Conservation (phyloP, 352 stramenopile genomes). For the Phytophthora pini region DNA sequence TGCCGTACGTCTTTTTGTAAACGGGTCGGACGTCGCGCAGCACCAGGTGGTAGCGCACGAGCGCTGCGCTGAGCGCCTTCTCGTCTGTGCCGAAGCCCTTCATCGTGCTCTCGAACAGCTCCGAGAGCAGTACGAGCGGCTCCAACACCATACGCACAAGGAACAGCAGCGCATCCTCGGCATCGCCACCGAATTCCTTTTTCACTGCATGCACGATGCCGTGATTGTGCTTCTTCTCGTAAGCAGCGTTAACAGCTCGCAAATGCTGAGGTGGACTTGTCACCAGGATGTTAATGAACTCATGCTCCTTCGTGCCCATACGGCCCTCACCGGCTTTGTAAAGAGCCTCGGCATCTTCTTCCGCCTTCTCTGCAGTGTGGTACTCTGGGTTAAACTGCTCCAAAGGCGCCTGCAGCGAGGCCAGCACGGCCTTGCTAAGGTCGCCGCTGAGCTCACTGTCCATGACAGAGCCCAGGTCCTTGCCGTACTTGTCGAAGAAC, state of each 20-base stretch:
- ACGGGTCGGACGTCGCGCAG: conserved; percentile 74
- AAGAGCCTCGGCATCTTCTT: conserved; percentile 60
- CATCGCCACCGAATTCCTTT: conserved; percentile 72
- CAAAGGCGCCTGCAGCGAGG: conserved; percentile 64
- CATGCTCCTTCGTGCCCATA: conserved; percentile 71
- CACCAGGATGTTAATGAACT: conserved; percentile 66
- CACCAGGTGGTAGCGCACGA: conserved; percentile 85
- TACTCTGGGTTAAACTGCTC: conserved; percentile 59
- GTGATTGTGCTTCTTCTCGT: conserved; percentile 73
- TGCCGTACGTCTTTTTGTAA: conserved; percentile 82
- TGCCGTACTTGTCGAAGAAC: conserved; percentile 66
- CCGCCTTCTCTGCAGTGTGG: conserved; percentile 68
- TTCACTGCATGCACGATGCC: conserved; percentile 65
- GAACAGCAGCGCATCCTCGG: conserved; percentile 63
- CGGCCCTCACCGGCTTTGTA: conserved; percentile 78
- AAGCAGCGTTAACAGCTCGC: conserved; percentile 59
- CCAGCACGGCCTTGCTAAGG: conserved; percentile 78
- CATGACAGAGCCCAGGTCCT: conserved; percentile 67
- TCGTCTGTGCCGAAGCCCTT: conserved; percentile 80
- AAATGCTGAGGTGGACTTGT: conserved; percentile 64
- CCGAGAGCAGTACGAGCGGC: conserved; percentile 62
- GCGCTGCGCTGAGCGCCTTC: conserved; percentile 54
- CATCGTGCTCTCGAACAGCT: conserved; percentile 80
- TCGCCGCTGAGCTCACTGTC: conserved; percentile 72
- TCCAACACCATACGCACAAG: conserved; percentile 67